Base-by-base conservation (phyloP, 768 basidiomycete species). In the Boletus patriciae region DNA sequence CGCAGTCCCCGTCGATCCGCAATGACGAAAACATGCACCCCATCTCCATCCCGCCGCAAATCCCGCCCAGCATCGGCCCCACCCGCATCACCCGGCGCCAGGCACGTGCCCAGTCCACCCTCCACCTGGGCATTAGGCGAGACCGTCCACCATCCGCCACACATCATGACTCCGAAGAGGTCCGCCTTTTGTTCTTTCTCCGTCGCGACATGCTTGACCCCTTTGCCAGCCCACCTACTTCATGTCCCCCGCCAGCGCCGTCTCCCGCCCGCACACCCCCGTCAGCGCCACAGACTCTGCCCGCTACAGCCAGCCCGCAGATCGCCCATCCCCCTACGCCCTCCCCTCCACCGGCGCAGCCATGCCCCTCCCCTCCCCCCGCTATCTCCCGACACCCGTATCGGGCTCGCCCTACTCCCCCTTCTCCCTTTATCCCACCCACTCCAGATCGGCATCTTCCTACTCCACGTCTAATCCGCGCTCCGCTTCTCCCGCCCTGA, bases 401-500 rank as follows among this genome's bases (percentile, higher is more conserved):
- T 70, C 74, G 68, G 80, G 77, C 37, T 74, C 81, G 3, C 70
- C 79, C 40, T 78, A 77, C 27, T 78, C 80, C 0, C 77, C 77
- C 49, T 80, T 80, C 42, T 72, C 79, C 6, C 66, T 75, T 59
- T 73, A 73, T 51, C 69, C 76, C 42, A 68, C 74, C 11, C 80
- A 83, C 62, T 78, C 81, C 40, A 75, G 80, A 50, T 77, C 80
- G 9, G 69, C 71, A 21, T 79, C 78, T 9, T 72, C 72, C 36
- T 72, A 73, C 55, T 76, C 78, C 41, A 74, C 72, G 1, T 79
- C 78, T 7, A 74, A 81, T 59, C 80, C 77, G 8, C 81, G 83
- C 46, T 78, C 83, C 18, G 74, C 79, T 8, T 89, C 88, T 0
- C 88, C 89, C 1, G 80, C 86, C 2, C 73, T 81, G 38, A 89